These are phyloP conservation scores for Eutrema salsugineum DNA, from an alignment of 441 rosid species.

Conservation along the genomic window DNA sequence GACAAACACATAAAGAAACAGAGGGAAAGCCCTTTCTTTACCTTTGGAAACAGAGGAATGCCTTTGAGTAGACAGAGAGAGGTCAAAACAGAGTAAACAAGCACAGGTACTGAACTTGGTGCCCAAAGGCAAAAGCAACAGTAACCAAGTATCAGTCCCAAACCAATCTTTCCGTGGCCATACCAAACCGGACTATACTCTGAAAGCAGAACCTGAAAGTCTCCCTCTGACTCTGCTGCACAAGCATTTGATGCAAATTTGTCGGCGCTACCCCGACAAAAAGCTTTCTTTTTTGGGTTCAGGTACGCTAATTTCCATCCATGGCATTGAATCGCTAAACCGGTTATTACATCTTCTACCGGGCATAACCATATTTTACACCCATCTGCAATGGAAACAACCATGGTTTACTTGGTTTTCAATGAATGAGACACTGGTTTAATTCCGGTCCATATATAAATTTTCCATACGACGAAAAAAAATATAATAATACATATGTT, in stretches of 20 bases:
- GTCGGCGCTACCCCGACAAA: constrained; percentile 60
- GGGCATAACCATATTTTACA: constrained; percentile 64
- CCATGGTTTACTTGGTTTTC: neutral
- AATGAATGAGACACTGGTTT: neutral
- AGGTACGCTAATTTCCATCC: constrained; percentile 78
- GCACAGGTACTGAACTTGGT: constrained; percentile 46
- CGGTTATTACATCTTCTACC: constrained; percentile 78
- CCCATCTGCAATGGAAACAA: constrained; percentile 55
- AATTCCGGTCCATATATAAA: too few species aligned
- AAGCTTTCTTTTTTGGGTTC: constrained; percentile 55
- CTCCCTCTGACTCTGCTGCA: constrained; percentile 78
- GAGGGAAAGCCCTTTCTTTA: constrained; percentile 20
- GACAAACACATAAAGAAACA: neutral
- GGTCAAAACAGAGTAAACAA: constrained; percentile 48
- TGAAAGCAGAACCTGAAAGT: constrained; percentile 57
- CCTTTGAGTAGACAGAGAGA: constrained; percentile 57
- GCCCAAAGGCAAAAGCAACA: constrained; percentile 53
- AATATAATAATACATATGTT: too few species aligned
- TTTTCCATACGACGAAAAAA: too few species aligned
- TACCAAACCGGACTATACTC: constrained; percentile 51
- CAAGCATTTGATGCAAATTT: constrained; percentile 53
- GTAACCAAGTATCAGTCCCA: constrained; percentile 46
- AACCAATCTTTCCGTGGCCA: constrained; percentile 47
- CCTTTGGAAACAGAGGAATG: constrained; percentile 66
- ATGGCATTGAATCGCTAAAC: constrained; percentile 57